phyloP scores from a whole-genome alignment of 768 basidiomycete species.

The Tulasnella sp. region DNA sequence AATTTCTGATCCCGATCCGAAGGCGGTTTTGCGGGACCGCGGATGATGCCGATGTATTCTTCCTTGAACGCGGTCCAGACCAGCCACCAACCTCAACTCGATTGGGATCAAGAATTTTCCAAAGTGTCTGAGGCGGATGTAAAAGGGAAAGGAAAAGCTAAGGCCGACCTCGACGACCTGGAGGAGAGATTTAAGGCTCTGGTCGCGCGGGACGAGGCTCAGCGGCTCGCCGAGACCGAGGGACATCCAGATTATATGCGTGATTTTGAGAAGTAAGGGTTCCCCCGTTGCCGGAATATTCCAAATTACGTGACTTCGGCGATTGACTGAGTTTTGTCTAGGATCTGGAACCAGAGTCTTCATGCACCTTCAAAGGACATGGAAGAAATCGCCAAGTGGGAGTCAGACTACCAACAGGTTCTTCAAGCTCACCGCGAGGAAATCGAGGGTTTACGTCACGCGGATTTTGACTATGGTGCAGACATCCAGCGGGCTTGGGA shows the following conservation, averaged over 20 bases:
- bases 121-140: slow-evolving; percentile 33
- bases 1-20: not conserved
- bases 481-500: slow-evolving; percentile 66
- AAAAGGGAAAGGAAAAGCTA: slow-evolving; percentile 75
- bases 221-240: slow-evolving; percentile 52
- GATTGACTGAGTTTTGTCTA: not conserved
- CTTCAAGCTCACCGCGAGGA: slow-evolving; percentile 64
- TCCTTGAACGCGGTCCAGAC: slow-evolving; percentile 32
- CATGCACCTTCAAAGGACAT: slow-evolving; percentile 26
- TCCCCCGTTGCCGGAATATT: not conserved
- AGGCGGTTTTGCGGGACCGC: not conserved
- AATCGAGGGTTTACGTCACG: slow-evolving; percentile 50
- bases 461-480: slow-evolving; percentile 52
- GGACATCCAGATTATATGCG: slow-evolving; percentile 54
- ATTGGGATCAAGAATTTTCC: slow-evolving; percentile 34
- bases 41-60: slow-evolving; percentile 31
- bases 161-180: slow-evolving; percentile 38
- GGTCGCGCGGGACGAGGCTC: slow-evolving; percentile 1
- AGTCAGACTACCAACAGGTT: slow-evolving; percentile 74
- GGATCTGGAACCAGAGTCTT: slow-evolving; percentile 26
- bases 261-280: slow-evolving; percentile 53
- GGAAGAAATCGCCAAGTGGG: slow-evolving; percentile 74
- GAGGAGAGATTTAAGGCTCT: slow-evolving; percentile 23
- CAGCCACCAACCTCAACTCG: slow-evolving; percentile 35
- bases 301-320: not conserved